Conservation (phyloP, 163 green algal species). For the Chlorella variabilis region DNA sequence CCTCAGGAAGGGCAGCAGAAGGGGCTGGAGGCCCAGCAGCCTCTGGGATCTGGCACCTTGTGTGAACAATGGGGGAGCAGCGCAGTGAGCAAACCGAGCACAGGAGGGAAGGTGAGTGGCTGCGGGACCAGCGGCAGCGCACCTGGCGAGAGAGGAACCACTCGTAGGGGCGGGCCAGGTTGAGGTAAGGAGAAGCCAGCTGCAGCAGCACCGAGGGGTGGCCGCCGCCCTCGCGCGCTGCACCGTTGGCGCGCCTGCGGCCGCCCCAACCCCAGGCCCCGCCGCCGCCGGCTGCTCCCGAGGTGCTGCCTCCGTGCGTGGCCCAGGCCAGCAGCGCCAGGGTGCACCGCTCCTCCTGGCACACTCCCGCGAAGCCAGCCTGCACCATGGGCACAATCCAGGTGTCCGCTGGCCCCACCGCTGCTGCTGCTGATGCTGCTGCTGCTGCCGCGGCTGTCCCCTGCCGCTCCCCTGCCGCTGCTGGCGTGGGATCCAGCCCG, state of each 20-base stretch:
- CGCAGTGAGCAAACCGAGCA: too few species aligned
- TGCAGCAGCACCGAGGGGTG: conserved; percentile 16
- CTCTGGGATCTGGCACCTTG: too few species aligned
- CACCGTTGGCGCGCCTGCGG: too few species aligned
- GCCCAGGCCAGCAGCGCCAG: conserved; percentile 19
- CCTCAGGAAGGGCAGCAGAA: too few species aligned
- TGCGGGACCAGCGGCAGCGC: too few species aligned
- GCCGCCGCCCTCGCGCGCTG: neutral
- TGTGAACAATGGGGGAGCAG: too few species aligned
- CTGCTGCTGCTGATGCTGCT: neutral
- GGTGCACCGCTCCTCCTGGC: conserved; percentile 53
- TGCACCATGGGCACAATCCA: conserved; percentile 52
- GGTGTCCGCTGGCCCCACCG: conserved; percentile 15
- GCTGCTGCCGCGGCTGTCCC: neutral
- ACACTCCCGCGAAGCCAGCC: conserved; percentile 43
- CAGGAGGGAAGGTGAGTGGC: too few species aligned
- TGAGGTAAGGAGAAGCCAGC: conserved; percentile 52
- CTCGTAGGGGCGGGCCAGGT: conserved; percentile 38
- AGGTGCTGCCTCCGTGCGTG: conserved; percentile 17
- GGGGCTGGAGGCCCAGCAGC: too few species aligned
- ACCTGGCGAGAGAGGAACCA: conserved; percentile 17
- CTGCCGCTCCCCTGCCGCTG: neutral
- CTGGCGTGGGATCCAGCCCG: neutral
- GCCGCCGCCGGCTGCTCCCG: neutral
- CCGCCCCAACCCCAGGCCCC: neutral